Evolutionary conservation across 2,329 filamentous ascomycete genomes (phyloP).

Genomic region (Cercospora citrullina): DNA sequence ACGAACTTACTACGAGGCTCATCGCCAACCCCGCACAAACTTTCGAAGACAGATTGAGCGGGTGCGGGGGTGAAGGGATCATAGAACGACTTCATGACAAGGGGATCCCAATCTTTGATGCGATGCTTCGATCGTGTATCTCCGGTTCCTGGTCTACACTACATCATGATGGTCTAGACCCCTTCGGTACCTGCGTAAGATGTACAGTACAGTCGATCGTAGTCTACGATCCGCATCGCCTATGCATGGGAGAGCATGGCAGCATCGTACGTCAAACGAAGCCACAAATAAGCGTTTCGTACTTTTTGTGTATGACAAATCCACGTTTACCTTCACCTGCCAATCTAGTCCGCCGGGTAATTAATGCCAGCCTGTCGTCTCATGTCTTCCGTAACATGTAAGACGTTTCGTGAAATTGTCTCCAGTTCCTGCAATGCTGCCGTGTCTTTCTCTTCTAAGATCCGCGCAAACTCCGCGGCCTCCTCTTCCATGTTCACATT

Average conservation of each 20-base stretch:
- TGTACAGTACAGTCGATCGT: background rate
- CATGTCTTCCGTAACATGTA: constrained; percentile 47
- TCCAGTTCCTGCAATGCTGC: constrained; percentile 43
- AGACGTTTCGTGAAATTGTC: constrained; percentile 44
- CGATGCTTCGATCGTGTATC: background rate
- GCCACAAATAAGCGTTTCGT: background rate
- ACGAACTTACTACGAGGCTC: background rate
- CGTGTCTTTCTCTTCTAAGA: constrained; percentile 44
- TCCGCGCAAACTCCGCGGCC: constrained; percentile 48
- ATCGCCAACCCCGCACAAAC: background rate
- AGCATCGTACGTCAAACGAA: background rate
- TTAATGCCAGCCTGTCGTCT: constrained; percentile 48
- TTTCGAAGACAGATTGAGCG: background rate
- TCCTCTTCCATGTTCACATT: constrained; percentile 51
- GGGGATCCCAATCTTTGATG: background rate
- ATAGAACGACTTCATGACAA: background rate
- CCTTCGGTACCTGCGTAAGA: background rate
- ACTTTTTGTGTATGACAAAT: background rate
- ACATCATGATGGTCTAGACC: background rate
- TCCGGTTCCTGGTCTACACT: background rate
- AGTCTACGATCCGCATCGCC: background rate
- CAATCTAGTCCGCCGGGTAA: constrained; percentile 42
- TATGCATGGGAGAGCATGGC: background rate
- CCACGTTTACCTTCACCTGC: constrained; percentile 1
- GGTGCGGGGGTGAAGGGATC: background rate